phyloP scores from a whole-genome alignment of 2,329 filamentous ascomycete genomes.

The Rutstroemia sydowiana region DNA sequence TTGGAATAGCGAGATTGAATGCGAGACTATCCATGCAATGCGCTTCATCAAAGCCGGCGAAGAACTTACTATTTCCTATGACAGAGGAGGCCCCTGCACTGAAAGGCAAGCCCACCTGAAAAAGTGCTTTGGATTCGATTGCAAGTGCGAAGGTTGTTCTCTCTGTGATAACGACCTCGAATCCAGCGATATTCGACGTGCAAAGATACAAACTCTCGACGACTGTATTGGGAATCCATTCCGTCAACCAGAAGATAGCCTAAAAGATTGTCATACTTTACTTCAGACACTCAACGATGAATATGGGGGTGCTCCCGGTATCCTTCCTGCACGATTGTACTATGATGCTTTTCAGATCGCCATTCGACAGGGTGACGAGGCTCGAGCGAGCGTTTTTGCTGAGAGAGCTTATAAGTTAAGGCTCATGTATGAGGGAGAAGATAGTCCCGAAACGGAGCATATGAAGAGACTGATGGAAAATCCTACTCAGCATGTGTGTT shows the following conservation, averaged over 20 bases:
- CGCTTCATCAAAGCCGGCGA: conserved; percentile 16
- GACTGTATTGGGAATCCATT: conserved; percentile 26
- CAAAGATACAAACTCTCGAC: conserved; percentile 28
- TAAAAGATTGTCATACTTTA: conserved; percentile 26
- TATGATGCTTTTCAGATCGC: conserved; percentile 37
- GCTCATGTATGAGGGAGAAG: conserved; percentile 33
- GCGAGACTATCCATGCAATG: conserved; percentile 19
- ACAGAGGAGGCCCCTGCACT: conserved; percentile 5
- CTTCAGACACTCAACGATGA: conserved; percentile 24
- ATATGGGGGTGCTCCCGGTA: conserved; percentile 6
- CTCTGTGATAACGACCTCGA: conserved; percentile 19
- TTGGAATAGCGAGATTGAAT: conserved; percentile 12
- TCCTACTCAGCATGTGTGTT: conserved; percentile 3
- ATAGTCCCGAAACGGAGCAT: conserved; percentile 29
- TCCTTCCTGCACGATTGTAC: conserved; percentile 24
- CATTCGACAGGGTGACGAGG: conserved; percentile 35
- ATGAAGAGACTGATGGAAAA: conserved; percentile 10
- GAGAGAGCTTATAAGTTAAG: conserved; percentile 30
- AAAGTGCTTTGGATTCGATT: conserved; percentile 31
- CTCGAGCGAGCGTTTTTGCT: conserved; percentile 36
- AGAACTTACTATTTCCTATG: conserved; percentile 20
- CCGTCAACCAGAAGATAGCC: conserved; percentile 20
- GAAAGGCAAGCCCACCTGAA: conserved; percentile 18
- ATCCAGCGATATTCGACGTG: conserved; percentile 27
- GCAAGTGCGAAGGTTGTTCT: conserved; percentile 25